phyloP scores from a whole-genome alignment of 768 basidiomycete genomes.

The Leucocoprinus leucothites region DNA sequence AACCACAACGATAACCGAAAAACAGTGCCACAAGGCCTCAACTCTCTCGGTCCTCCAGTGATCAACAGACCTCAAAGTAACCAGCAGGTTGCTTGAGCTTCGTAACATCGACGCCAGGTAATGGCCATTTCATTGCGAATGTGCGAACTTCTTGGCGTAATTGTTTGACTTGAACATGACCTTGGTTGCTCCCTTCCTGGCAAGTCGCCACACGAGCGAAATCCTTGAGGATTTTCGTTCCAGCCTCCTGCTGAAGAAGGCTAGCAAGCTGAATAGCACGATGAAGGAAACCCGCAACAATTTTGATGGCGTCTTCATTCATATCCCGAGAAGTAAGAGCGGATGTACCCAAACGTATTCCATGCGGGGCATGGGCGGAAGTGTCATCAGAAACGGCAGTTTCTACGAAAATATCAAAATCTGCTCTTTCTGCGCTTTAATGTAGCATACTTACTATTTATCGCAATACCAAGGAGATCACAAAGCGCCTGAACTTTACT shows the following conservation, averaged over 20 bases:
- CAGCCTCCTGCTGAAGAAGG: constrained; percentile 89
- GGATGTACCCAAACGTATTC: constrained; percentile 93
- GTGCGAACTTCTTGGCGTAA: constrained; percentile 75
- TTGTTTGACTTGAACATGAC: constrained; percentile 64
- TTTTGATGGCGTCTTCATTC: constrained; percentile 83
- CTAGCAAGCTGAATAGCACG: constrained; percentile 91
- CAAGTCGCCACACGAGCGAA: constrained; percentile 80
- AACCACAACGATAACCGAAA: too few species aligned
- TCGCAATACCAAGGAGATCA: constrained; percentile 93
- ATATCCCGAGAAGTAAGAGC: constrained; percentile 95
- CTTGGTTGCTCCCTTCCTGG: constrained; percentile 65
- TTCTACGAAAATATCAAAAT: constrained; percentile 40
- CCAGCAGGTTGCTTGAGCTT: constrained; percentile 58
- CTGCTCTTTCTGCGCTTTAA: not conserved
- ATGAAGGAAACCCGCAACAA: constrained; percentile 89
- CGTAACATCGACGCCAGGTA: constrained; percentile 75
- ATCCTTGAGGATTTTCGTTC: constrained; percentile 92
- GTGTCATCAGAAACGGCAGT: constrained; percentile 97
- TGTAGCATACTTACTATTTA: constrained; percentile 66
- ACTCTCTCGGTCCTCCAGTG: too few species aligned
- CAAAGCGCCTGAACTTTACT: constrained; percentile 98
- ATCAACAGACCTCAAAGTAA: constrained; percentile 45
- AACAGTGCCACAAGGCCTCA: too few species aligned
- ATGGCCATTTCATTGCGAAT: constrained; percentile 87
- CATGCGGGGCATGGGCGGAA: constrained; percentile 93